Percentiles rank a stretch among this genome's conserved stretches.
These are phyloP conservation scores for Artemisia princeps DNA, from an alignment of 140 eudicot species.

Conservation along the genomic window DNA sequence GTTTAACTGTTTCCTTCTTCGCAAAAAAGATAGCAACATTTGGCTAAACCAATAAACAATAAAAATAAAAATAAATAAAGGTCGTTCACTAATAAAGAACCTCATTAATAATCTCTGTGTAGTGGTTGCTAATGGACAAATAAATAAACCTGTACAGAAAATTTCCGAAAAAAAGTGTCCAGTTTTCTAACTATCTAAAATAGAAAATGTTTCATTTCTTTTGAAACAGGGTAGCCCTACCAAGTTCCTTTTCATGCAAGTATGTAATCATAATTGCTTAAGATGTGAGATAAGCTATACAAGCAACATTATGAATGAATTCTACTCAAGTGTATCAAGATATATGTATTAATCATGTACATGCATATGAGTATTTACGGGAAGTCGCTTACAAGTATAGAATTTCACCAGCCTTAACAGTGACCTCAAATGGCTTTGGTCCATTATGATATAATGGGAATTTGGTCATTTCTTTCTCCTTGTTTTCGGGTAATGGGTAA, in stretches of 20 bases:
- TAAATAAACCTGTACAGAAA: not conserved
- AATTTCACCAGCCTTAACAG: conserved; percentile 90
- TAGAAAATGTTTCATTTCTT: not conserved
- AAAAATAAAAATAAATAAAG: no score
- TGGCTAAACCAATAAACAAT: not conserved
- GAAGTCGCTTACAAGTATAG: conserved; percentile 68
- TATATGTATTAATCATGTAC: no score
- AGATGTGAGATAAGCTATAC: no score
- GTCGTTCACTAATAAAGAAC: no score
- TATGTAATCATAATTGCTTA: not conserved
- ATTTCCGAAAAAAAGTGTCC: not conserved
- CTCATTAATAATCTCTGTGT: not conserved
- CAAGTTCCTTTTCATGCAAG: not conserved
- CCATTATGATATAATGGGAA: conserved; percentile 72
- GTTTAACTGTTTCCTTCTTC: not conserved
- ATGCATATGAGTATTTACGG: no score
- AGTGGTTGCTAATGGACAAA: not conserved
- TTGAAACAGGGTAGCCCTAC: not conserved
- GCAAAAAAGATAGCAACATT: not conserved
- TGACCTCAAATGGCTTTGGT: conserved; percentile 85
- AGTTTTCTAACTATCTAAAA: not conserved
- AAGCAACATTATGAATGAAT: no score
- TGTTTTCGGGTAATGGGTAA: conserved; percentile 39
- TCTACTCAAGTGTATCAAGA: no score
- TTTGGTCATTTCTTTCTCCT: conserved; percentile 39